Percentiles rank a stretch among this genome's conserved stretches.
These are phyloP conservation scores for Hypoxylon sp. DNA, from an alignment of 2,329 filamentous ascomycete genomes.

Conservation along the genomic window DNA sequence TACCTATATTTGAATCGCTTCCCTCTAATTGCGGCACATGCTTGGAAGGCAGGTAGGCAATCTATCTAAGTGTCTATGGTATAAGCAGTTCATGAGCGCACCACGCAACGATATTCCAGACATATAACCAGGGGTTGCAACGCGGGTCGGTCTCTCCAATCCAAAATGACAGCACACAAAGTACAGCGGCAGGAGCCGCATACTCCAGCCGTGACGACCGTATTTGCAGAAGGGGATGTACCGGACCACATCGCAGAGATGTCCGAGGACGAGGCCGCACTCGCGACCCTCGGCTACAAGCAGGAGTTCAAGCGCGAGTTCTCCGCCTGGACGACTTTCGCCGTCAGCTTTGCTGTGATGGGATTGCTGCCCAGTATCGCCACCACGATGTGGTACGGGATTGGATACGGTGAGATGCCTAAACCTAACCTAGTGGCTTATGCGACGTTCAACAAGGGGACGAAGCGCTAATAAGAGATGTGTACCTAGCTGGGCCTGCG, in stretches of 20 bases:
- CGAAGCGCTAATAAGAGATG: constrained; percentile 49
- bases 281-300: constrained; percentile 72
- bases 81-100: constrained; percentile 10
- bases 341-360: constrained; percentile 80
- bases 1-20: constrained; percentile 10
- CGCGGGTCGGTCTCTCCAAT: background rate
- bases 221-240: constrained; percentile 49
- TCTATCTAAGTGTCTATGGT: background rate
- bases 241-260: constrained; percentile 52
- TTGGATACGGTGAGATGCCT: constrained; percentile 59
- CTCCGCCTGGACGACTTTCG: constrained; percentile 80
- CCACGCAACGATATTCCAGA: constrained; percentile 1
- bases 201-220: constrained; percentile 50
- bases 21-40: constrained; percentile 2
- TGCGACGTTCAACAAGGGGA: background rate
- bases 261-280: constrained; percentile 69
- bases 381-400: constrained; percentile 79
- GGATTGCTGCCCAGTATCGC: constrained; percentile 80
- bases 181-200: constrained; percentile 23
- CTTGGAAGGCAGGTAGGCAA: background rate
- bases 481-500: constrained; percentile 53
- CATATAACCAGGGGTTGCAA: background rate
- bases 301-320: constrained; percentile 75
- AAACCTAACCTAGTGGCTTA: background rate
- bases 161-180: constrained; percentile 24